These are phyloP conservation scores for Obba rivulosa DNA, from an alignment of 768 basidiomycete species.

Conservation along the genomic window DNA sequence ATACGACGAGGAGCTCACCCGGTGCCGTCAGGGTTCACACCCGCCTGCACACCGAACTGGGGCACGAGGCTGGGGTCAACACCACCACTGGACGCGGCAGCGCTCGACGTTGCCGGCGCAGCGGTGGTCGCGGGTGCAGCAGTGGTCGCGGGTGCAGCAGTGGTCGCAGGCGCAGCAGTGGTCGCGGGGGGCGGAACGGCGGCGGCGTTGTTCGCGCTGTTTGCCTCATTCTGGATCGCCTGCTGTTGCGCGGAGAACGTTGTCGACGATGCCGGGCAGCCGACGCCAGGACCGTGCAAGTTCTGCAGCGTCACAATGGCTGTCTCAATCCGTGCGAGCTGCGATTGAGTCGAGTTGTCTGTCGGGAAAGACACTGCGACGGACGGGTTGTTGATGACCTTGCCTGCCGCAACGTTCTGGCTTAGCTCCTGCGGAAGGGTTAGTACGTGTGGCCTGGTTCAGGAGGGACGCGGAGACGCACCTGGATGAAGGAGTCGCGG, in stretches of 20 bases:
- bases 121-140: constrained; percentile 12
- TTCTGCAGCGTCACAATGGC: constrained; percentile 62
- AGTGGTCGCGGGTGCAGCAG: not conserved
- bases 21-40: constrained; percentile 16
- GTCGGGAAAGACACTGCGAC: constrained; percentile 39
- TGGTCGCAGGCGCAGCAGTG: not conserved
- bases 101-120: not conserved
- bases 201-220: no score
- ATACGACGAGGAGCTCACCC: constrained; percentile 3
- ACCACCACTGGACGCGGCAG: constrained; percentile 9
- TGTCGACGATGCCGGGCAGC: constrained; percentile 60
- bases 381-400: constrained; percentile 59
- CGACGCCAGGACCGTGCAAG: constrained; percentile 55
- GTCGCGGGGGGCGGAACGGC: no score
- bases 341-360: constrained; percentile 33
- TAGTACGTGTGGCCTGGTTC: not conserved
- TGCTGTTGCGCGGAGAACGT: constrained; percentile 39
- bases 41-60: constrained; percentile 15
- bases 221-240: constrained; percentile 9
- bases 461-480: constrained; percentile 15
- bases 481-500: constrained; percentile 28
- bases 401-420: constrained; percentile 57
- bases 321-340: constrained; percentile 39
- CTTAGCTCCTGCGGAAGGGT: constrained; percentile 8
- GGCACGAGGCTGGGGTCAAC: constrained; percentile 21